These are phyloP conservation scores for Magnaporthales sp. DNA, from an alignment of 2,329 filamentous ascomycete genomes.

Conservation along the genomic window DNA sequence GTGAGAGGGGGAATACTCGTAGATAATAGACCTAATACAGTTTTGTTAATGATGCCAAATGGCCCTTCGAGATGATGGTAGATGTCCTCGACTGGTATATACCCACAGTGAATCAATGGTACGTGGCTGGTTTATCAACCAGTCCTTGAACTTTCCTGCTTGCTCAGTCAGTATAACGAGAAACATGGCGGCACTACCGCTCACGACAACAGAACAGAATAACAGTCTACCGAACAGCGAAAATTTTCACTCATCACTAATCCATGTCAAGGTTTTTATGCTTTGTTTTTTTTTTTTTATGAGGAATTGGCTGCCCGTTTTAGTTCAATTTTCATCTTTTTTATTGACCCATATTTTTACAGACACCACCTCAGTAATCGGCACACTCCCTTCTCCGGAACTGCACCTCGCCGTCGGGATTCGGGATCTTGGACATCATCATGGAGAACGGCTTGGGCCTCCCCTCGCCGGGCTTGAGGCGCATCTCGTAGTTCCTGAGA, in stretches of 20 bases:
- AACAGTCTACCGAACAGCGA: not conserved
- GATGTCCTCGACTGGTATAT: not conserved
- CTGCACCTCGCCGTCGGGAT: constrained; percentile 29
- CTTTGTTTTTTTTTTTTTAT: not conserved
- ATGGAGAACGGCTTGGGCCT: constrained; percentile 31
- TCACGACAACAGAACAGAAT: not conserved
- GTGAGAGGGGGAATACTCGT: not conserved
- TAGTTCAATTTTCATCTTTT: not conserved
- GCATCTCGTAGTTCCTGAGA: constrained; percentile 33
- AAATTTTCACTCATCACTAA: not conserved
- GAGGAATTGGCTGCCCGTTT: not conserved
- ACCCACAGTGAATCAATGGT: not conserved
- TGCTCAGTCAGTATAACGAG: not conserved
- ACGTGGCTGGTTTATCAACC: not conserved
- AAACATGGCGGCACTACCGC: not conserved
- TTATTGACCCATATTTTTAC: not conserved
- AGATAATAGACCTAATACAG: not conserved
- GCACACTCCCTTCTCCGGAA: constrained; percentile 23
- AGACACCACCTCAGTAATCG: not conserved
- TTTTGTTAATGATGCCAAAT: not conserved
- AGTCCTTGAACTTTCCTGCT: not conserved
- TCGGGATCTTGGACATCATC: constrained; percentile 33
- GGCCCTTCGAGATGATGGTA: not conserved
- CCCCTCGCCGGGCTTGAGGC: constrained; percentile 26
- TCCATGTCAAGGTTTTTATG: not conserved